Evolutionary conservation across 345 rosid species (phyloP), one percentile per base, ranked within the genome.

Genomic region (Combretum micranthum): DNA sequence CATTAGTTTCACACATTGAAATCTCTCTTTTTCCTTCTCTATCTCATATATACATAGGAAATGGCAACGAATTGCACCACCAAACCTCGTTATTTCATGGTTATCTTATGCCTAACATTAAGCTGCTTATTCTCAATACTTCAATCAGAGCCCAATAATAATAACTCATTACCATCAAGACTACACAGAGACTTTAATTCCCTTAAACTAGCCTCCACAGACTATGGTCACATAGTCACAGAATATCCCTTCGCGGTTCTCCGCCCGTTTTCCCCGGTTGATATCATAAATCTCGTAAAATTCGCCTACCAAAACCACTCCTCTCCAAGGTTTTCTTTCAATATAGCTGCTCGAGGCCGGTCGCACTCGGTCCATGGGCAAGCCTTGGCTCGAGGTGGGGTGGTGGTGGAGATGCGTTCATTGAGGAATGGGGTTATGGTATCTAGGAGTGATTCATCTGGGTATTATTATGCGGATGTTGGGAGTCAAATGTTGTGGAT

Each of bases 401-500:
- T 81, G 0, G 78, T 80, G 10, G 64, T 80, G 26, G 69, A 80
- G 21, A 77, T 77, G 85, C 64, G 12, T 52, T 56, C 51, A 17
- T 55, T 81, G 15, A 70, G 63, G 3, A 50, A 1, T 4, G 54
- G 73, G 19, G 53, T 69, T 15, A 25, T 14, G 0, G 57, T 67
- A 18, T 51, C 45, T 2, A 26, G 66, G 43, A 14, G 43, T 13
- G 17, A 1, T 47, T 21, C 20, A 2, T 65, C 72, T 1, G 63
- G 59, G 1, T 69, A 42, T 43, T 69, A 42, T 48, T 73, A 72
- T 13, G 81, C 80, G 0, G 81, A 81, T 21, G 75, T 81, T 2
- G 83, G 81, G 3, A 75, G 79, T 1, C 80, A 75, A 51, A 68
- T 60, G 43, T 64, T 75, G 0, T 81, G 86, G 83, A 68, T 77